phyloP scores from a whole-genome alignment of 495 filamentous ascomycete species.

The Platismatia glauca region DNA sequence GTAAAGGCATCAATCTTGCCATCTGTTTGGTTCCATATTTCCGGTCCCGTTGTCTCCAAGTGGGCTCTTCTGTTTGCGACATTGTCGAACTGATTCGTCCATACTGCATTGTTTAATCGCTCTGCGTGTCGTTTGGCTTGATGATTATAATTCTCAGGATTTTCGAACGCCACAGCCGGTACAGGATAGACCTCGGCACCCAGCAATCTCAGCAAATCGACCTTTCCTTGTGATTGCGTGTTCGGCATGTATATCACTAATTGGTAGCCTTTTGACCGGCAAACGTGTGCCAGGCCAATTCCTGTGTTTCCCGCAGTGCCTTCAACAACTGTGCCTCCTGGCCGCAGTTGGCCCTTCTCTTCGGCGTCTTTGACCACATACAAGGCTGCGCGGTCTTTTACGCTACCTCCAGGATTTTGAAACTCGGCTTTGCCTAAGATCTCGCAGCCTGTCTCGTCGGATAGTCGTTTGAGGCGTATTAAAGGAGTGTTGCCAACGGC shows the following conservation, averaged over 20 bases:
- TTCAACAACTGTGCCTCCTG: slow-evolving; percentile 92
- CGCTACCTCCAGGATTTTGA: slow-evolving; percentile 92
- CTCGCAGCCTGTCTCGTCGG: slow-evolving; percentile 86
- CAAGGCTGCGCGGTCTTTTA: slow-evolving; percentile 93
- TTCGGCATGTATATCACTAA: slow-evolving; percentile 99
- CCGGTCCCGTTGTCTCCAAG: slow-evolving; percentile 92
- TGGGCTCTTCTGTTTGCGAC: slow-evolving; percentile 87
- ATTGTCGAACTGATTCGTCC: slow-evolving; percentile 99
- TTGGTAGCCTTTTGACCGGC: slow-evolving; percentile 83
- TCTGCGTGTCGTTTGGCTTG: slow-evolving; percentile 86
- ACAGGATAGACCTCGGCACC: slow-evolving; percentile 99
- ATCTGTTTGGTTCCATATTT: slow-evolving; percentile 90
- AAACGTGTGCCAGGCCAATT: slow-evolving; percentile 95
- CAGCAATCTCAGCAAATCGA: slow-evolving; percentile 82
- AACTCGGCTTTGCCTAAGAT: slow-evolving; percentile 96
- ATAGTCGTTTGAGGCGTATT: slow-evolving; percentile 80
- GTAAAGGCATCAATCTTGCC: slow-evolving; percentile 91
- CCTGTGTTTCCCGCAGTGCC: slow-evolving; percentile 97
- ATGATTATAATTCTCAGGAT: slow-evolving; percentile 96
- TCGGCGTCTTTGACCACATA: slow-evolving; percentile 94
- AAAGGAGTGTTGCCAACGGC: slow-evolving; percentile 96
- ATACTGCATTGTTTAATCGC: slow-evolving; percentile 77
- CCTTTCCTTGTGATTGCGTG: slow-evolving; percentile 95
- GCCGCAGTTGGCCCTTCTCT: slow-evolving; percentile 65
- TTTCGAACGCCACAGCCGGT: slow-evolving; percentile 90